Conservation (phyloP, 495 filamentous ascomycete genomes). For the Penicillium lagena region DNA sequence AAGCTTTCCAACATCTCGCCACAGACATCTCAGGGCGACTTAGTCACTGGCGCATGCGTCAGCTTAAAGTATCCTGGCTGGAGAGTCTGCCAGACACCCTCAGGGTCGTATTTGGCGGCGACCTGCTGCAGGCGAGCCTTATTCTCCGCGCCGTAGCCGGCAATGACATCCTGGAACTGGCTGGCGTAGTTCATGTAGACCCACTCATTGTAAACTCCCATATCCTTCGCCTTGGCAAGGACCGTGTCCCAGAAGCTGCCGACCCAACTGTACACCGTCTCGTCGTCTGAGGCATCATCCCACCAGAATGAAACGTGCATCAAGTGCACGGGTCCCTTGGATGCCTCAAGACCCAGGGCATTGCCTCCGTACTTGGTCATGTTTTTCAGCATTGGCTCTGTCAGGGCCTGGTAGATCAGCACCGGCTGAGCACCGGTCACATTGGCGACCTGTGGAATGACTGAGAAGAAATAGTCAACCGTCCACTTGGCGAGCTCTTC, state of each 20-base stretch:
- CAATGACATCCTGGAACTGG: conserved; percentile 31
- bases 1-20: too few species aligned
- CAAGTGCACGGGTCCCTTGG: conserved; percentile 30
- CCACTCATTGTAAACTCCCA: conserved; percentile 42
- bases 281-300: conserved; percentile 26
- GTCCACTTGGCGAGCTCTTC: conserved; percentile 27
- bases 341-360: conserved; percentile 40
- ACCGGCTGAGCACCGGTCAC: conserved; percentile 33
- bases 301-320: conserved; percentile 31
- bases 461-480: conserved; percentile 27
- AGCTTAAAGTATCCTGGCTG: conserved; percentile 40
- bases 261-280: conserved; percentile 9
- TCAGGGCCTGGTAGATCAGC: conserved; percentile 43
- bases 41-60: conserved; percentile 11
- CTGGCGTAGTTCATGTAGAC: conserved; percentile 52
- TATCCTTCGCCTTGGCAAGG: conserved; percentile 28
- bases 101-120: conserved; percentile 32
- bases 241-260: conserved; percentile 13
- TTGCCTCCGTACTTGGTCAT: conserved; percentile 44
- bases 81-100: conserved; percentile 26
- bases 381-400: conserved; percentile 26
- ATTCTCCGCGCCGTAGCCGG: conserved; percentile 30
- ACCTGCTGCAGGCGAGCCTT: conserved; percentile 22
- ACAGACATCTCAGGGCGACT: not conserved
- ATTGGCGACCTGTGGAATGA: conserved; percentile 26